Evolutionary conservation across 208 protist genomes (phyloP).

Genomic region (Spongospora subterranea): DNA sequence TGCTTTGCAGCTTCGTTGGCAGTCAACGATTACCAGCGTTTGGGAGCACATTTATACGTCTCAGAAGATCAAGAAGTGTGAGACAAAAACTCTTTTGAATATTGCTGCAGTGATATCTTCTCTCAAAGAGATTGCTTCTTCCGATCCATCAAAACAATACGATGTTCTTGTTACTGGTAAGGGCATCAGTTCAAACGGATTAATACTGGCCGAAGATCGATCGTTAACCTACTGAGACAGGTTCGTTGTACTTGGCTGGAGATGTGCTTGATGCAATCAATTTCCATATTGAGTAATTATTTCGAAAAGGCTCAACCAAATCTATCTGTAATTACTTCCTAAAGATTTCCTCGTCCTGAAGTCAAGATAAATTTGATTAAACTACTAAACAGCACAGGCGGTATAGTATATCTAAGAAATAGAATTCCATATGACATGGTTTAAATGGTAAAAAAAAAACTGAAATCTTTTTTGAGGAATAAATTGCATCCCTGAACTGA

Average conservation of each 20-base stretch:
- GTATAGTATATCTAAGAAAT: no score
- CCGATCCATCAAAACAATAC: background rate
- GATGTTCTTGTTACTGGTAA: slow-evolving; percentile 21
- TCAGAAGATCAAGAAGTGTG: background rate
- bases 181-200: background rate
- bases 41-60: background rate
- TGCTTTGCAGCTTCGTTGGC: background rate
- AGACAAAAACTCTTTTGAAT: background rate
- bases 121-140: background rate
- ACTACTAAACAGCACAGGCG: no score
- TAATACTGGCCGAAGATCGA: background rate
- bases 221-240: background rate
- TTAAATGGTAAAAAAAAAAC: no score
- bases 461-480: no score
- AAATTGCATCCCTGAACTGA: no score
- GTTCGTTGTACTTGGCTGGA: slow-evolving; percentile 31
- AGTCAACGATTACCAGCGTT: background rate
- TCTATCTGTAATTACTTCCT: no score
- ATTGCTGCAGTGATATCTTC: background rate
- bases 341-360: no score
- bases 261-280: slow-evolving; percentile 34
- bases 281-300: no score
- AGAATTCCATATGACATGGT: no score
- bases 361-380: no score
- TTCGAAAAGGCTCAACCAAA: no score